Conservation (phyloP, 1,284 basidiomycete genomes). For the Trichosporon ovoides region DNA sequence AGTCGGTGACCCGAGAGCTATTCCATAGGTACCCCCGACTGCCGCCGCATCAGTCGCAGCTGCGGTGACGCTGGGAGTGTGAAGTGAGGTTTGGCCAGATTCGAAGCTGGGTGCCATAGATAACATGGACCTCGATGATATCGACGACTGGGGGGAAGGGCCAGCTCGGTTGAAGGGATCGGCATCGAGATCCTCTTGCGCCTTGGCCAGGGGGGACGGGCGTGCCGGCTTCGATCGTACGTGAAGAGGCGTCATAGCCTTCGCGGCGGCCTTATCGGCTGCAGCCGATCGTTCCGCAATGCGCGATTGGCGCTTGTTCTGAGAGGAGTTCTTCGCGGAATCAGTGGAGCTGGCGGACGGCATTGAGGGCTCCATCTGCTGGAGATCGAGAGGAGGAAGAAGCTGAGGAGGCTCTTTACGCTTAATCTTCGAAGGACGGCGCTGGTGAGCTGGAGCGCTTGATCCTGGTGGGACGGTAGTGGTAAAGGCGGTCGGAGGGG, state of each 20-base stretch:
- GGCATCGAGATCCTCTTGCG: not conserved
- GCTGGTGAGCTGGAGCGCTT: not conserved
- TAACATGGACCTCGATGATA: not conserved
- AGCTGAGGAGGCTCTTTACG: not conserved
- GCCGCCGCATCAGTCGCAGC: constrained; percentile 8
- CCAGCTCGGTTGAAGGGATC: not conserved
- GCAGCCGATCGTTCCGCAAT: constrained; percentile 31
- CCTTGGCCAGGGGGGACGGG: constrained; percentile 38
- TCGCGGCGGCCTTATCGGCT: constrained; percentile 36
- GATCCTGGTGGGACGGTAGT: not conserved
- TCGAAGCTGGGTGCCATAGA: not conserved
- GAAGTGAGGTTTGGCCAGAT: not conserved
- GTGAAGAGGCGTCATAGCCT: constrained; percentile 23
- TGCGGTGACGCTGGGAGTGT: not conserved
- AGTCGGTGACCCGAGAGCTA: constrained; percentile 29
- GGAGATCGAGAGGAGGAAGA: constrained; percentile 4
- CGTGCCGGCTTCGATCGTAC: constrained; percentile 40
- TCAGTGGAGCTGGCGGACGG: not conserved
- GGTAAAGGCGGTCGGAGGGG: not conserved
- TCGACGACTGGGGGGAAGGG: constrained; percentile 1
- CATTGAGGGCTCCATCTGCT: not conserved
- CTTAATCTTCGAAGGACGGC: not conserved
- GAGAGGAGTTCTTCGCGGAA: not conserved
- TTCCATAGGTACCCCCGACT: constrained; percentile 29
- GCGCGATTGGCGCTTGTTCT: constrained; percentile 14